phyloP scores from a whole-genome alignment of 2,329 filamentous ascomycete species.

The Penicillium brevicompactum region DNA sequence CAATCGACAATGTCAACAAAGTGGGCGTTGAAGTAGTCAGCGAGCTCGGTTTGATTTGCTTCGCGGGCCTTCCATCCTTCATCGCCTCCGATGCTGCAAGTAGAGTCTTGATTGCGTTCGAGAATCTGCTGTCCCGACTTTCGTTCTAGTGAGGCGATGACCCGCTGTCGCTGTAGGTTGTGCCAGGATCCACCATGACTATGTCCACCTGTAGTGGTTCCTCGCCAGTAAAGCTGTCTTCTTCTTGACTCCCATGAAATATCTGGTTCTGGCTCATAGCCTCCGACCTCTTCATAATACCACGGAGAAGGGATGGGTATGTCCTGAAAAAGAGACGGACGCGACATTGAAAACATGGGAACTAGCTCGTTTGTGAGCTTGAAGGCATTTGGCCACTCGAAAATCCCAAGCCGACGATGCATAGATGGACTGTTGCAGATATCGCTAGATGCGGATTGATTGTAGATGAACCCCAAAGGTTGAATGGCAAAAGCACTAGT shows the following conservation, averaged over 20 bases:
- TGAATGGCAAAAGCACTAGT: not conserved
- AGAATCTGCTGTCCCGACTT: conserved; percentile 47
- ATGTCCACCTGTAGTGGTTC: conserved; percentile 85
- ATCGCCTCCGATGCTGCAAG: not conserved
- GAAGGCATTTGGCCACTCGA: conserved; percentile 11
- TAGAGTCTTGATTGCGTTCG: conserved; percentile 60
- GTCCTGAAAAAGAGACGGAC: conserved; percentile 16
- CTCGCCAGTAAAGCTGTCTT: conserved; percentile 82
- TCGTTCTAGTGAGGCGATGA: conserved; percentile 72
- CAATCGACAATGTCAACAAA: conserved; percentile 87
- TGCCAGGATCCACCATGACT: conserved; percentile 81
- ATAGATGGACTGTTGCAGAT: conserved; percentile 12
- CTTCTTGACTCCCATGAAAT: conserved; percentile 52
- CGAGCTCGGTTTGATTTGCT: conserved; percentile 57
- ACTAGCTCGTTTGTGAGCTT: conserved; percentile 12
- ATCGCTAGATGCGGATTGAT: conserved; percentile 13
- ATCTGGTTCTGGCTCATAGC: conserved; percentile 3
- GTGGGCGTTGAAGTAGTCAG: conserved; percentile 73
- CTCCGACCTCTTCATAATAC: conserved; percentile 6
- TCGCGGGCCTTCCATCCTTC: not conserved
- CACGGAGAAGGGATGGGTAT: conserved; percentile 16
- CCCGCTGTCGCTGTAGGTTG: conserved; percentile 77
- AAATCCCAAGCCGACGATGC: conserved; percentile 8
- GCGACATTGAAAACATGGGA: conserved; percentile 15
- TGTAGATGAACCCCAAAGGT: conserved; percentile 12